Evolutionary conservation across 2,329 filamentous ascomycete species (phyloP).

Genomic region (Myotisia sp.): DNA sequence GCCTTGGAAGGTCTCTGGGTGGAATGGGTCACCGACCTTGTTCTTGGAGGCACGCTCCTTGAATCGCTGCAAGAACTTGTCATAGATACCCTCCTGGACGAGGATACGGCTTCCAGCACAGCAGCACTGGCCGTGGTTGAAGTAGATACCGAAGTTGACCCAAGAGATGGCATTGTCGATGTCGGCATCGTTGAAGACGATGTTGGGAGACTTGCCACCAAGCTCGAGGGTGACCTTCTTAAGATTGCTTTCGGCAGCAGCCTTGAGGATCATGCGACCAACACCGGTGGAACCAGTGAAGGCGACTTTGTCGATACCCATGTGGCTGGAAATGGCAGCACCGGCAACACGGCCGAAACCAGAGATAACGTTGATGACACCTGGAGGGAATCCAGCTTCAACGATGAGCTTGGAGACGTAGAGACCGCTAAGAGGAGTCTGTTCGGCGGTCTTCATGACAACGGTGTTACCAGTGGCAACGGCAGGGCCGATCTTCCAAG

Average conservation of each 20-base stretch:
- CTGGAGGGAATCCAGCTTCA: constrained; percentile 48
- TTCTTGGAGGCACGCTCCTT: constrained; percentile 60
- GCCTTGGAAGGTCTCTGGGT: constrained; percentile 65
- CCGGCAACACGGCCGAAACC: constrained; percentile 68
- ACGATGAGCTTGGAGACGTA: constrained; percentile 40
- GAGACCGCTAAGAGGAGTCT: constrained; percentile 54
- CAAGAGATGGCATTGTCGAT: constrained; percentile 54
- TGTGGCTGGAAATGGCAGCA: constrained; percentile 49
- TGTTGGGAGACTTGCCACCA: constrained; percentile 49
- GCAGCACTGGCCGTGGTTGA: constrained; percentile 52
- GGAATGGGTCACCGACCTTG: constrained; percentile 68
- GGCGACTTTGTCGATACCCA: constrained; percentile 51
- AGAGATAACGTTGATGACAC: constrained; percentile 51
- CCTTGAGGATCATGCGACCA: constrained; percentile 47
- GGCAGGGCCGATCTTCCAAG: constrained; percentile 72
- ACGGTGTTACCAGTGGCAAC: constrained; percentile 49
- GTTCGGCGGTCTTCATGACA: constrained; percentile 52
- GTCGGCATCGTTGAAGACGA: constrained; percentile 51
- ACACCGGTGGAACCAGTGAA: constrained; percentile 50
- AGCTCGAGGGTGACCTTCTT: constrained; percentile 56
- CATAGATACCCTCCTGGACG: constrained; percentile 67
- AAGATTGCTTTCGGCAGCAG: constrained; percentile 47
- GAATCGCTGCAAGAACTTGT: constrained; percentile 65
- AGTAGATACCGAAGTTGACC: constrained; percentile 43
- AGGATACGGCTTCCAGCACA: constrained; percentile 41